A percentile compares a stretch with the other conserved stretches of the same genome.
Conservation (phyloP, 2,329 filamentous ascomycete genomes). For the Fusarium pininemorale region DNA sequence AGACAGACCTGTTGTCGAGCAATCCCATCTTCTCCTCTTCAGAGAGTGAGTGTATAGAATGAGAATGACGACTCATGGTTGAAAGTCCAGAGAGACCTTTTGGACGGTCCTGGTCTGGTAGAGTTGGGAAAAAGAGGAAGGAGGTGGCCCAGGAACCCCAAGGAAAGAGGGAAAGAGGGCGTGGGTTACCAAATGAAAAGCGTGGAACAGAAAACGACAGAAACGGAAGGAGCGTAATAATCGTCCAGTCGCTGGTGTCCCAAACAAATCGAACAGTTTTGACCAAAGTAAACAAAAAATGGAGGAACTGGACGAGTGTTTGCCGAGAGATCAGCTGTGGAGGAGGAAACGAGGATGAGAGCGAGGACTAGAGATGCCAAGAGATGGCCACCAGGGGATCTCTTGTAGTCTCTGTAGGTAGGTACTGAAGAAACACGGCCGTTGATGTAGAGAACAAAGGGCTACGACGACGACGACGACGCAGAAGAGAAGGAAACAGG, state of each 20-base stretch:
- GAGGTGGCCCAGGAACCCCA: background rate
- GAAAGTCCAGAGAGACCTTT: background rate
- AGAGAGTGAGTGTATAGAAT: constrained; percentile 47
- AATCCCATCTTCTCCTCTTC: constrained; percentile 57
- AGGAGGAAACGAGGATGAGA: constrained; percentile 16
- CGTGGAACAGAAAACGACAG: constrained; percentile 5
- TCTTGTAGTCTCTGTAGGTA: constrained; percentile 19
- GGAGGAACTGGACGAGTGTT: constrained; percentile 1
- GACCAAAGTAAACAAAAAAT: background rate
- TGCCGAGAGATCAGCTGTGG: constrained; percentile 7
- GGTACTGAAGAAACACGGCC: constrained; percentile 4
- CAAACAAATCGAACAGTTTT: background rate
- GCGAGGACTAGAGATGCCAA: constrained; percentile 26
- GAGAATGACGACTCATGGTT: constrained; percentile 53
- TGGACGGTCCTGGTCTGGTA: background rate
- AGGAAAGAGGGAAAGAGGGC: background rate
- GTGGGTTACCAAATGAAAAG: background rate
- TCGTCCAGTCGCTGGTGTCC: background rate
- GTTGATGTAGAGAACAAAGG: background rate
- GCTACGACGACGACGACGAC: background rate
- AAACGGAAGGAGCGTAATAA: constrained; percentile 17
- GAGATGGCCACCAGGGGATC: constrained; percentile 30
- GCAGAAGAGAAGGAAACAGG: background rate
- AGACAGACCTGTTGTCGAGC: constrained; percentile 54
- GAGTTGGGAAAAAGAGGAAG: constrained; percentile 3